phyloP scores from a whole-genome alignment of 73 alveolate genomes.

The Paramecium sonneborni region DNA sequence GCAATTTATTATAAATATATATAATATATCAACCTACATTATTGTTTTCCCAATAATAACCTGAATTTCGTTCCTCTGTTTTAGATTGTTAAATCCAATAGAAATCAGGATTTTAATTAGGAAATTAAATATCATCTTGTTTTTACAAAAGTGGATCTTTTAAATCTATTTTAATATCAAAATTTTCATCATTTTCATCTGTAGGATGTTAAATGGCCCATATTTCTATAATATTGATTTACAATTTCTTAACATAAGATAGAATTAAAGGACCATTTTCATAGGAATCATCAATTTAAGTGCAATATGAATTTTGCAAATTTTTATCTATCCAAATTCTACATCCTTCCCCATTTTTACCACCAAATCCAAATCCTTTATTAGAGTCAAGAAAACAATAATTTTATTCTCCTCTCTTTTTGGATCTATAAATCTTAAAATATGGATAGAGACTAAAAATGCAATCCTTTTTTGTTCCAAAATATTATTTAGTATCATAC shows the following conservation, averaged over 20 bases:
- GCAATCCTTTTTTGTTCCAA: slow-evolving; percentile 30
- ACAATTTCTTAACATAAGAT: background rate
- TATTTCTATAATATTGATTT: background rate
- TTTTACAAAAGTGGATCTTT: background rate
- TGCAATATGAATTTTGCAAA: background rate
- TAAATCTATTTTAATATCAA: background rate
- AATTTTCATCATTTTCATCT: background rate
- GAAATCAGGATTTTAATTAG: background rate
- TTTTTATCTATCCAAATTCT: slow-evolving; percentile 26
- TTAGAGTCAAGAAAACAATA: background rate
- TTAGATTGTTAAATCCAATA: background rate
- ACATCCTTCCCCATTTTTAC: background rate
- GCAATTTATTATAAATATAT: background rate
- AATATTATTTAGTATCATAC: background rate
- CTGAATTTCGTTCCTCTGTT: background rate
- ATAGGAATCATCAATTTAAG: background rate
- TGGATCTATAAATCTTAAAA: slow-evolving; percentile 14
- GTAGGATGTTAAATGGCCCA: slow-evolving; percentile 8
- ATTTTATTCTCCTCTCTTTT: background rate
- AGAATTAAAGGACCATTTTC: background rate
- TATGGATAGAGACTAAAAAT: background rate
- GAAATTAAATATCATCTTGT: background rate
- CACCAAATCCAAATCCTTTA: slow-evolving; percentile 15
- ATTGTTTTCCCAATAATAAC: slow-evolving; percentile 35
- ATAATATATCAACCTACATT: background rate